Base-by-base conservation (phyloP, 352 stramenopile genomes). In the Globisporangium sylvaticum region DNA sequence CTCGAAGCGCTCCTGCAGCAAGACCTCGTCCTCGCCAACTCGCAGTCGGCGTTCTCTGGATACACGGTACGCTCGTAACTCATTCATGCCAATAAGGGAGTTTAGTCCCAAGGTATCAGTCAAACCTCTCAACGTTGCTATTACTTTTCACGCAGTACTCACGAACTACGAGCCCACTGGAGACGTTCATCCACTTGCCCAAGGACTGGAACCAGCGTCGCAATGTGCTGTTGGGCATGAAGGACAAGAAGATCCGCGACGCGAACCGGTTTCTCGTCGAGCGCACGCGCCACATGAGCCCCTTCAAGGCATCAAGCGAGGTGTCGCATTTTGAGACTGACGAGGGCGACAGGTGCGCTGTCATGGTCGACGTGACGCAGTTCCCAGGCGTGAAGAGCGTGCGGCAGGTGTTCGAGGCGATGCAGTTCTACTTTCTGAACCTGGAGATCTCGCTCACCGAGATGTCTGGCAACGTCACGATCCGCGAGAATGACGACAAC, bases 371-470 rank as follows among this genome's bases (percentile, higher is more conserved):
- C 48, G 61, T 85, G 31, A 71, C 78, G 10, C 74, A 74, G 34
- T 68, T 90, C 10, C 61, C 70, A 15, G 71, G 69, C 18, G 65
- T 74, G 0, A 64, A 58, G 55, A 73, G 73, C 0, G 69, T 89
- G 25, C 69, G 70, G n/a, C 73, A 77, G 12, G 70, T 85, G 3
- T 71, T 80, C 27, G 66, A 79, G 9, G 77, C 81, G 14, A 61
- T 84, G 6, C 70, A 70, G 52, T 75, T 78, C 15, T 79, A 78
- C 52, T 74, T 71, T 18, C 70, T 71, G 39, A 88, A 87, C 37
- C 55, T 81, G 10, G 80, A 89, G 67, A 84, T 89, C 71, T 82
- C 76, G 60, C 79, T 86, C 54, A 82, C 80, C 1, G 80, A 89
- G 59, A 56, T 56, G 59, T 57, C 59, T 1, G 59, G 44, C 22